Evolutionary conservation across 352 stramenopile species (phyloP).

Genomic region (Phytophthora tubulina): DNA sequence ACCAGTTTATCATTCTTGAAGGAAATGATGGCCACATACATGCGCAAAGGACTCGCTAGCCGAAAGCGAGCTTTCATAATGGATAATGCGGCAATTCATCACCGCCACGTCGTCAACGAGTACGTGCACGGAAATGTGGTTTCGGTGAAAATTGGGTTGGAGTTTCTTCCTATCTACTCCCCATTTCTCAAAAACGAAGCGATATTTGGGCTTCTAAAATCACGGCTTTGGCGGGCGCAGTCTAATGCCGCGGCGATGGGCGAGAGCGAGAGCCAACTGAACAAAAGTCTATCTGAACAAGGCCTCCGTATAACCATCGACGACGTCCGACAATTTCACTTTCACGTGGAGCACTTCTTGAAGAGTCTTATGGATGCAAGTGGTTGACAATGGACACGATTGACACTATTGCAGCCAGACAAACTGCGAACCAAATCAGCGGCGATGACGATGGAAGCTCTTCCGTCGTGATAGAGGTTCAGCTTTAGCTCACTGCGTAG

Average conservation of each 20-base stretch:
- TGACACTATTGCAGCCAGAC: no score
- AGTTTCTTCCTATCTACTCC: no score
- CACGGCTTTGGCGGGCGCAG: not conserved
- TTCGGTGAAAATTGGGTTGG: not conserved
- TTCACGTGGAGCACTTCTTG: not conserved
- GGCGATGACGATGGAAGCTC: no score
- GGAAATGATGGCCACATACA: conserved; percentile 3
- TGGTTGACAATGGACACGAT: no score
- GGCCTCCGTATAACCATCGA: not conserved
- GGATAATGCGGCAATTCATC: conserved; percentile 2
- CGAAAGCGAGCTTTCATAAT: not conserved
- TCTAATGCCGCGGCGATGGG: not conserved
- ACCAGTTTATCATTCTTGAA: conserved; percentile 1
- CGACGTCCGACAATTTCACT: not conserved
- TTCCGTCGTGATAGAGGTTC: no score
- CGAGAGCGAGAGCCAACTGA: not conserved
- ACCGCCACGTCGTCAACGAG: not conserved
- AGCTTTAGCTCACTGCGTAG: no score
- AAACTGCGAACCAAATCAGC: no score
- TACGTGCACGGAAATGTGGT: not conserved
- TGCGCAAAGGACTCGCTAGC: not conserved
- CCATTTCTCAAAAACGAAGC: no score
- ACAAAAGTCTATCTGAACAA: not conserved
- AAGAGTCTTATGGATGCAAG: no score
- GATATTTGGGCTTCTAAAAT: not conserved